Evolutionary conservation across 2,329 filamentous ascomycete genomes (phyloP).

Genomic region (Neonectria magnoliae): DNA sequence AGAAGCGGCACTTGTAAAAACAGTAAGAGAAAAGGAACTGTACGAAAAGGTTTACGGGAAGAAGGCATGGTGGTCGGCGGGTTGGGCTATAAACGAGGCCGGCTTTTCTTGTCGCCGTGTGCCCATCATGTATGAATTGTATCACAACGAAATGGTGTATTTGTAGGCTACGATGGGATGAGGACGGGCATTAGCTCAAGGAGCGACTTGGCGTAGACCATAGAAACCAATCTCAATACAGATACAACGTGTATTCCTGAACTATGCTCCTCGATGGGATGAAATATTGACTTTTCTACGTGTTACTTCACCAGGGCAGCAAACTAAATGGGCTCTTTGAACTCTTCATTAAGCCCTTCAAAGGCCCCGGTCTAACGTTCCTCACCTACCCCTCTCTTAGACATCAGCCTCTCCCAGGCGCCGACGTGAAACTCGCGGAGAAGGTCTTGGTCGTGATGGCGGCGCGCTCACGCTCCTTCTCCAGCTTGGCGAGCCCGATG

Average conservation of each 20-base stretch:
- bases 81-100: conserved; percentile 1
- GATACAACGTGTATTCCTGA: conserved; percentile 3
- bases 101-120: conserved; percentile 3
- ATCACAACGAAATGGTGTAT: conserved; percentile 15
- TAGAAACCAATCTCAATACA: conserved; percentile 25
- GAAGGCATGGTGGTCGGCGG: background rate
- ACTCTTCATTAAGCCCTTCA: background rate
- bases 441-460: conserved; percentile 62
- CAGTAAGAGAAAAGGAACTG: conserved; percentile 26
- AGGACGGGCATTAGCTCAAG: background rate
- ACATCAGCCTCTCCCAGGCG: conserved; percentile 58
- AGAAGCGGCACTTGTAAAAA: conserved; percentile 70
- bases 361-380: background rate
- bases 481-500: conserved; percentile 71
- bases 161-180: conserved; percentile 14
- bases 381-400: background rate
- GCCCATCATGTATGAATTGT: conserved; percentile 21
- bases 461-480: conserved; percentile 63
- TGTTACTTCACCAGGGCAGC: background rate
- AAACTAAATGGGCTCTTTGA: background rate
- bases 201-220: background rate
- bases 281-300: background rate
- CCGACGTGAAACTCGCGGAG: conserved; percentile 59
- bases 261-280: background rate
- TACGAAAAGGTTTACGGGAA: conserved; percentile 28